Evolutionary conservation across 2,329 filamentous ascomycete genomes (phyloP), one percentile per base, ranked within the genome.

Genomic region (Chrysoporthe cubensis): DNA sequence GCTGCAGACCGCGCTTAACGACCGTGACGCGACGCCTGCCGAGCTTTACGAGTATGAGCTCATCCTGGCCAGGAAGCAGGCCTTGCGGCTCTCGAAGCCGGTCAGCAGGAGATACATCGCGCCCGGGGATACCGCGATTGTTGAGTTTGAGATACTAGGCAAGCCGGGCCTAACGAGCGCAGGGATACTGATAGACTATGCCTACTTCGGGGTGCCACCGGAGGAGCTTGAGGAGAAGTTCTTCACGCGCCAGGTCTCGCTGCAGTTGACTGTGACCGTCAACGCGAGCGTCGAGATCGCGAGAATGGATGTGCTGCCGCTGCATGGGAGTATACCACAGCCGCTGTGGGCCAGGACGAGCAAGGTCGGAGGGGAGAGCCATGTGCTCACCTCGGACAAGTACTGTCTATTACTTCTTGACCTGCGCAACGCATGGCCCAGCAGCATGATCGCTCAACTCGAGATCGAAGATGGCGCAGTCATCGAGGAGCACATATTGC

Each of bases 351-450:
- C 78, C 64, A 80, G 81, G 2, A 75, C 83, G 21, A 76, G 78
- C 32, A 74, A 76, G 2, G 75, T 77, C 3, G 73, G 75, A 0
- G 73, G 72, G 6, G 70, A 75, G 4, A 71, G 70, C 7, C 79
- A 48, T 75, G 84, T 56, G 74, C 78, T 66, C 69, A 84, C 77
- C 74, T 81, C 73, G 72, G 88, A 88, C 64, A 87, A 93, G 52
- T 90, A 93, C 74, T 96, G 93, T 74, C 83, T 97, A 48, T 80
- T 97, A 2, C 82, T 96, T 1, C 82, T 97, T 62, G 95, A 97
- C 78, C 82, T 97, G 40, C 89, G 93, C 66, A 98, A 98, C 75
- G 90, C 91, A 0, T 97, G 94, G 94, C 94, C 93, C 2, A 92
- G 88, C 74, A 89, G 90, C 61, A 87, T 97, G 74, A 83, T 86